phyloP scores from a whole-genome alignment of 2,329 filamentous ascomycete genomes.

The Bipolaris sorokiniana region DNA sequence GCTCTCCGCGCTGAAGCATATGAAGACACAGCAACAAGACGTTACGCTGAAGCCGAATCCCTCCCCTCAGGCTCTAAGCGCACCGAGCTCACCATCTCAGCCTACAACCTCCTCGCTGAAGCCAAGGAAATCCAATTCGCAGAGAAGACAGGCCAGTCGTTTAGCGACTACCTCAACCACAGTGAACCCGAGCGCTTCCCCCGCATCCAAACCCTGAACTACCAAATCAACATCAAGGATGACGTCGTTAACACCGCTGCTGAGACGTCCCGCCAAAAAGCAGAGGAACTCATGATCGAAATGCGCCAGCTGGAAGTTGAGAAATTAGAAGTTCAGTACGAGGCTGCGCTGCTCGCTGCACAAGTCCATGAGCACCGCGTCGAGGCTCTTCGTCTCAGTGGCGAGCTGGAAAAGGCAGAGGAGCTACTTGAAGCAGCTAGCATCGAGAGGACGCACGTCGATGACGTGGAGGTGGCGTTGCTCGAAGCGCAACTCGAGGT shows the following conservation, averaged over 20 bases:
- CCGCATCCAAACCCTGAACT: constrained; percentile 25
- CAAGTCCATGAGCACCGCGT: constrained; percentile 33
- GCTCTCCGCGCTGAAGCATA: constrained; percentile 33
- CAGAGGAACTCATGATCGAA: constrained; percentile 24
- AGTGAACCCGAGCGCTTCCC: constrained; percentile 16
- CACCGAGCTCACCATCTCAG: constrained; percentile 28
- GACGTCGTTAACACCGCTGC: constrained; percentile 17
- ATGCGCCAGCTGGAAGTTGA: constrained; percentile 26
- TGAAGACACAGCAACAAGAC: constrained; percentile 32
- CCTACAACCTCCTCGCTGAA: constrained; percentile 39
- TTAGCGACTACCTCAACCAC: constrained; percentile 20
- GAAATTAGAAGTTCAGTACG: constrained; percentile 20
- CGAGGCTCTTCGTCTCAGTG: constrained; percentile 21
- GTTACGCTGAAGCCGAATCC: constrained; percentile 29
- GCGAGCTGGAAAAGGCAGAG: constrained; percentile 18
- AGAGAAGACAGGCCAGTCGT: constrained; percentile 28
- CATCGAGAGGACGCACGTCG: constrained; percentile 23
- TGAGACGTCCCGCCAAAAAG: constrained; percentile 18
- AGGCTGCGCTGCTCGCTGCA: constrained; percentile 28
- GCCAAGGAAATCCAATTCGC: constrained; percentile 35
- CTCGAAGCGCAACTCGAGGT: constrained; percentile 20
- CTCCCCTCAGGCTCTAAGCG: constrained; percentile 29
- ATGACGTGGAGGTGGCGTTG: constrained; percentile 17
- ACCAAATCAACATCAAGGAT: constrained; percentile 28
- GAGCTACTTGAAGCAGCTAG: constrained; percentile 21